Evolutionary conservation across 2,329 filamentous ascomycete species (phyloP).

Genomic region (Diaporthe sp.): DNA sequence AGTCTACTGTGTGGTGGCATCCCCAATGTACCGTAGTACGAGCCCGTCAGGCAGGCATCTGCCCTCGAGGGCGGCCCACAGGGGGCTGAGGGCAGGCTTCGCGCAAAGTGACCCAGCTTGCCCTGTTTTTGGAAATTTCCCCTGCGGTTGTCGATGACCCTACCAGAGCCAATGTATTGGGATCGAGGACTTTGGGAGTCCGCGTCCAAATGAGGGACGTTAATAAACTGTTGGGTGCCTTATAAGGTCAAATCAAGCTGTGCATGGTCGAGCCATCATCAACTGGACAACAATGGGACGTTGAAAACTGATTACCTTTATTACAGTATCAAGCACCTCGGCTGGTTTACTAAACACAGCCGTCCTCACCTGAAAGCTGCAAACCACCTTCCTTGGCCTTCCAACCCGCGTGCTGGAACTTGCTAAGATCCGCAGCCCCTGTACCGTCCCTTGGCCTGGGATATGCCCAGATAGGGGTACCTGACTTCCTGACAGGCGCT

Average conservation of each 20-base stretch:
- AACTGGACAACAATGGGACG: neutral
- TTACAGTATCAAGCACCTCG: neutral
- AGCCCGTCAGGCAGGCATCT: neutral
- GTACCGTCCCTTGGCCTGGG: neutral
- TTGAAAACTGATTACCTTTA: neutral
- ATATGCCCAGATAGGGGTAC: neutral
- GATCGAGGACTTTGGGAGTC: neutral
- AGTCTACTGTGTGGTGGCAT: neutral
- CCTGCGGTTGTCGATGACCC: neutral
- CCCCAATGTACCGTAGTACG: neutral
- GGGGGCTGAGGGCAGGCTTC: neutral
- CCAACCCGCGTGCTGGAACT: neutral
- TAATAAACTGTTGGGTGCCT: too few species aligned
- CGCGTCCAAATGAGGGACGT: too few species aligned
- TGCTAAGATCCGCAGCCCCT: neutral
- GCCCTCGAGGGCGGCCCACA: neutral
- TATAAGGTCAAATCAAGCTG: too few species aligned
- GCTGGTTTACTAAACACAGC: neutral
- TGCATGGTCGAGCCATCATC: too few species aligned
- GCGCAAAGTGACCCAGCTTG: neutral
- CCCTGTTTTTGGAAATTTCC: neutral
- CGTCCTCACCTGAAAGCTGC: neutral
- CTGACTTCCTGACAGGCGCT: slow-evolving; percentile 5
- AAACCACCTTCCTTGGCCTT: neutral
- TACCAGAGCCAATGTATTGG: neutral